Evolutionary conservation across 2,329 filamentous ascomycete genomes (phyloP), one percentile per base, ranked within the genome.

Genomic region (Dothideomycetidae sp.): DNA sequence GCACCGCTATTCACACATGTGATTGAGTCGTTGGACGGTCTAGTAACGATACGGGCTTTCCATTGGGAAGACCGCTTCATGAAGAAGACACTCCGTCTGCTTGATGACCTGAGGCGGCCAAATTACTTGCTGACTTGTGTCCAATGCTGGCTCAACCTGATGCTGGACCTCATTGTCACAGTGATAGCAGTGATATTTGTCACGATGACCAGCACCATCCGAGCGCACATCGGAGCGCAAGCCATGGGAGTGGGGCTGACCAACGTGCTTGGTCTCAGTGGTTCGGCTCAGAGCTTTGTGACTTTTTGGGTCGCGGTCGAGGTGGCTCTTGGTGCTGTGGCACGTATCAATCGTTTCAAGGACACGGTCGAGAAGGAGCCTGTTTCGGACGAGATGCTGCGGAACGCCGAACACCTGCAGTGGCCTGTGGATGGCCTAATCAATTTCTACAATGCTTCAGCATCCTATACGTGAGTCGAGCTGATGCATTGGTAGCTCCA

Each of bases 351-450:
- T 45, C 56, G 58, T 10, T 71, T 72, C 44, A 60, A 59, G 1
- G 55, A 58, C 7, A 59, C 56, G 19, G 59, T 62, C 1, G 46
- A 57, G 10, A 57, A 55, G 1, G 67, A 70, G 44, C 56, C 68
- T 33, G 50, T 85, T 12, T 15, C 29, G 4, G 7, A 5, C 29
- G 71, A 64, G 11, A 79, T 77, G 10, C 54, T 59, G 13, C 62
- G 67, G 14, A 71, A 77, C 0, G 75, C 81, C 0, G 78, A 78
- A 2, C 70, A 73, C 1, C 7, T 26, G 7, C 21, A 26, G 21
- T 90, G 83, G 83, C 83, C 83, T 0, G 72, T 71, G 0, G 71
- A 80, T 43, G 83, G 83, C 5, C 66, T 69, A 7, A 66, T 92
- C 30, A 76, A 85, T 47, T 72, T 88, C n/a, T 58, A 75, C 13